phyloP scores from a whole-genome alignment of 2,329 filamentous ascomycete species.

The Helminthosporium solani region DNA sequence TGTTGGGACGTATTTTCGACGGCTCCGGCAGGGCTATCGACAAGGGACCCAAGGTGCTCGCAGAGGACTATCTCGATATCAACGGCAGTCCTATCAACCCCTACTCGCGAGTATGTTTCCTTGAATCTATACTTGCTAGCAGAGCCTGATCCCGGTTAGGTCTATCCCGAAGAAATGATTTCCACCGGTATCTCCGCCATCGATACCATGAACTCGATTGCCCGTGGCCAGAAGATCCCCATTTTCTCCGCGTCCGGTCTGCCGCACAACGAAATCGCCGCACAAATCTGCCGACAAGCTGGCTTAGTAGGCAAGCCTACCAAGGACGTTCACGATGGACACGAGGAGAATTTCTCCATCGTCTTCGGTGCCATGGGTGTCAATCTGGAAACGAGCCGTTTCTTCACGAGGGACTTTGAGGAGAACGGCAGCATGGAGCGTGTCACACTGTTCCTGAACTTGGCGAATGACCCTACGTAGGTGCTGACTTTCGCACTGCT shows the following conservation, averaged over 20 bases:
- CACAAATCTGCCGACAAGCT: constrained; percentile 97
- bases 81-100: constrained; percentile 99
- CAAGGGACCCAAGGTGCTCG: constrained; percentile 96
- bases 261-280: constrained; percentile 98
- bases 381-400: constrained; percentile 96
- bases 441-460: constrained; percentile 95
- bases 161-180: constrained; percentile 99
- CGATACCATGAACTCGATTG: constrained; percentile 90
- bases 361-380: constrained; percentile 99
- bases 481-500: constrained; percentile 37
- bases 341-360: constrained; percentile 99
- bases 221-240: constrained; percentile 98
- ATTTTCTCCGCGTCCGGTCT: constrained; percentile 99
- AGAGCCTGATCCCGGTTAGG: constrained; percentile 53
- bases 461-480: constrained; percentile 97
- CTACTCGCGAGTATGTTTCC: constrained; percentile 78
- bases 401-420: constrained; percentile 98
- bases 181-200: constrained; percentile 99
- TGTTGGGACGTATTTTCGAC: constrained; percentile 98
- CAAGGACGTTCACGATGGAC: constrained; percentile 93
- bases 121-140: constrained; percentile 14
- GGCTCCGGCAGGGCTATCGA: constrained; percentile 97
- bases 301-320: constrained; percentile 88
- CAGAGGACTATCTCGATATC: constrained; percentile 98
- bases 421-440: constrained; percentile 99